Base-by-base conservation (phyloP, 176 grass and related monocot genomes). In the Oryza australiensis region DNA sequence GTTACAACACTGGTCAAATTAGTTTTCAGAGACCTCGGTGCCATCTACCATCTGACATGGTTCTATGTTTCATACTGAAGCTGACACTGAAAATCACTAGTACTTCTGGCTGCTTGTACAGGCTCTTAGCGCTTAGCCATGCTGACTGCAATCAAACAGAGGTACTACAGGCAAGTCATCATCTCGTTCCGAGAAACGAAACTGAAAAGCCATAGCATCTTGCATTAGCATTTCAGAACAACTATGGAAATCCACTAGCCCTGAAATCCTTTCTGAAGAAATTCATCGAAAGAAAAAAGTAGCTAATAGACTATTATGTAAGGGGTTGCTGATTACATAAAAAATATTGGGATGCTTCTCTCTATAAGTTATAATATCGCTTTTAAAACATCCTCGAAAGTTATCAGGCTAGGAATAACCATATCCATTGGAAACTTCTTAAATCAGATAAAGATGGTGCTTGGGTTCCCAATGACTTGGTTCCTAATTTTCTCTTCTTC, bases 31-130 rank as follows among this genome's bases (percentile, higher is more conserved):
- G 79, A 66, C 2, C n/a, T 3, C 16, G 7, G 33, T 12, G 29
- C 10, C 24, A 30, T 35, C 14, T 70, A 22, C 13, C 13, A 7
- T 72, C 28, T 33, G 30, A 65, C 48, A 24, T 0, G 12, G 20
- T 34, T 40, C 8, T 57, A 4, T 11, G 11, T 41, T 60, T 12
- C 30, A 80, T 76, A 80, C 80, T 68, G 76, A 62, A 59, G 80
- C 62, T 13, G 77, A 74, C 45, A 86, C 66, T 40, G 77, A 86
- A 74, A 60, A 86, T 86, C 76, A 86, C 70, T 80, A 80, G 33
- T 86, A 76, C 51, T 80, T 69, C 62, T 86, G 77, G 70, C 10
- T 86, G 24, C 57, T 80, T 18, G 70, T 86, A 60, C 59, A 86
- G 24, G 84, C 84, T 68, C 55, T 80, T 35, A 32, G 84, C 84